These are phyloP conservation scores for Raphanus hybrid DNA, from an alignment of 441 rosid species.

Conservation along the genomic window DNA sequence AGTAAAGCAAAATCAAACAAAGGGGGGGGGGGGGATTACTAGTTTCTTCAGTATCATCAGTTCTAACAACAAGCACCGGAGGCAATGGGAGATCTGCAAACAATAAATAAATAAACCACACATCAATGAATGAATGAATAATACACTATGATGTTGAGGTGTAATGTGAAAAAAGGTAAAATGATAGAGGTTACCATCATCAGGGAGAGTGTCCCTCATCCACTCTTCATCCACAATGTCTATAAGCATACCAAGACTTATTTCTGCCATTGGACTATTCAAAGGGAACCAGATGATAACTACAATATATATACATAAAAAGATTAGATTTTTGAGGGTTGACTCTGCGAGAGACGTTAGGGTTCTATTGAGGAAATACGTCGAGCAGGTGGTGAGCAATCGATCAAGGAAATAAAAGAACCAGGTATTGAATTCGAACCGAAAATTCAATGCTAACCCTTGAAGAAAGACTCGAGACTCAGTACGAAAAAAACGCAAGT, in stretches of 20 bases:
- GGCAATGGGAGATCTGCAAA: slow-evolving; percentile 84
- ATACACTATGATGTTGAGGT: slow-evolving; percentile 5
- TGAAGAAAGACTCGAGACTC: neutral
- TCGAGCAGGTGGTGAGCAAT: slow-evolving; percentile 32
- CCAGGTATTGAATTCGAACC: neutral
- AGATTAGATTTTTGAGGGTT: too few species aligned
- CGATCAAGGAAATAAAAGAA: neutral
- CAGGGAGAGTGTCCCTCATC: slow-evolving; percentile 94
- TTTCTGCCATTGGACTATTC: slow-evolving; percentile 57
- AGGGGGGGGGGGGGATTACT: slow-evolving; percentile 50
- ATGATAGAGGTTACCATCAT: slow-evolving; percentile 72
- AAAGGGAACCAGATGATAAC: slow-evolving; percentile 10
- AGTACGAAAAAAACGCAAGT: slow-evolving; percentile 9
- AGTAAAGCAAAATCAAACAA: slow-evolving; percentile 3
- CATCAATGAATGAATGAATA: slow-evolving; percentile 3
- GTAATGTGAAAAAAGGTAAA: neutral
- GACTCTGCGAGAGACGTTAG: neutral
- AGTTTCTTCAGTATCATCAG: slow-evolving; percentile 88
- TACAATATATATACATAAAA: neutral
- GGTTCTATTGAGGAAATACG: slow-evolving; percentile 12
- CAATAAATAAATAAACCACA: slow-evolving; percentile 18
- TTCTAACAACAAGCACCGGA: slow-evolving; percentile 69
- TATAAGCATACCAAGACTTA: slow-evolving; percentile 77
- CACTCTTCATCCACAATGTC: slow-evolving; percentile 95
- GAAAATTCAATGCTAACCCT: neutral